A percentile compares a stretch with the other conserved stretches of the same genome.
Evolutionary conservation across 352 stramenopile genomes (phyloP).

Genomic region (Phytophthora constricta): DNA sequence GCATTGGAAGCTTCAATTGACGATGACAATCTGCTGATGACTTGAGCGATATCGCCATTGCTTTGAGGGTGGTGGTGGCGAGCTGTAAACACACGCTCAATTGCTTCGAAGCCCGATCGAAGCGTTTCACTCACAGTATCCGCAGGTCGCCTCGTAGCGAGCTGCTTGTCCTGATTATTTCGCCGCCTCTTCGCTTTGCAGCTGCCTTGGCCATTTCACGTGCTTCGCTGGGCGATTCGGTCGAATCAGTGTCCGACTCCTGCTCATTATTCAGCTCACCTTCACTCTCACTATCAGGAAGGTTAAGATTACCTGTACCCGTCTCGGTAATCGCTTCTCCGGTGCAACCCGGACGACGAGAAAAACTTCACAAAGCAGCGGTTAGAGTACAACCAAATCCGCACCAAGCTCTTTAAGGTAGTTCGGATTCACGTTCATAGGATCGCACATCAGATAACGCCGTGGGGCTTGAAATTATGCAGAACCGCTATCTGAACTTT

Average conservation of each 20-base stretch:
- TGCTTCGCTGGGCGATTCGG: neutral
- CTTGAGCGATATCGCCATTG: neutral
- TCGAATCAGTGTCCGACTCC: neutral
- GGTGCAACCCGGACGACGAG: neutral
- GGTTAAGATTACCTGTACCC: too few species aligned
- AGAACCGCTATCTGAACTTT: neutral
- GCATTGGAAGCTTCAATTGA: neutral
- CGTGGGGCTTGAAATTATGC: neutral
- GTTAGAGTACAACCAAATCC: too few species aligned
- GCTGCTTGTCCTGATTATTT: neutral
- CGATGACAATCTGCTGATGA: neutral
- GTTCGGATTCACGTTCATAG: neutral
- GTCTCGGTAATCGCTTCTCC: neutral
- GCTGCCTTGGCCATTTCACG: slow-evolving; percentile 1
- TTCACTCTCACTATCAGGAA: too few species aligned
- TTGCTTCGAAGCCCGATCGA: neutral
- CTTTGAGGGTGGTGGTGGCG: neutral
- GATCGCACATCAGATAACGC: neutral
- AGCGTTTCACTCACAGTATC: slow-evolving; percentile 10
- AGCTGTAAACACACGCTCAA: slow-evolving; percentile 9
- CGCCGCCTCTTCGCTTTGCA: neutral
- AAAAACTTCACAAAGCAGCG: neutral
- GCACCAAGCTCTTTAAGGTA: neutral
- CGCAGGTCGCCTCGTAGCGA: neutral
- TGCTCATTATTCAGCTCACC: neutral